Percentiles rank a stretch among this genome's conserved stretches.
Conservation (phyloP, 2,329 filamentous ascomycete genomes). For the Huntiella decipiens region DNA sequence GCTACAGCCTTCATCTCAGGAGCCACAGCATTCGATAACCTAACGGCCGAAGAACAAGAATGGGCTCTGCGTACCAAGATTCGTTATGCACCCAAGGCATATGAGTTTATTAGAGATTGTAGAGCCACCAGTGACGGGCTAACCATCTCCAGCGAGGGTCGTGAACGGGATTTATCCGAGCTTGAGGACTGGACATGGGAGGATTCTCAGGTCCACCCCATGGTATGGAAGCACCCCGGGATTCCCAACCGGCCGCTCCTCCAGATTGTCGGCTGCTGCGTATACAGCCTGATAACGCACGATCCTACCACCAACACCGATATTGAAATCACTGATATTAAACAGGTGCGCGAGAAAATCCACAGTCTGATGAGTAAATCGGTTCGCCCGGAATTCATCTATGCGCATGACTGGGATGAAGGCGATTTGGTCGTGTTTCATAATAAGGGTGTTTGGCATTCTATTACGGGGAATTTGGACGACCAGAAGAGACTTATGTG, state of each 20-base stretch:
- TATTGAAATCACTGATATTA: slow-evolving; percentile 7
- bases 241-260: slow-evolving; percentile 3
- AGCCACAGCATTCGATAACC: slow-evolving; percentile 9
- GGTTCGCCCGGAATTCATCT: slow-evolving; percentile 16
- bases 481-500: slow-evolving; percentile 16
- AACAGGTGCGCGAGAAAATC: slow-evolving; percentile 7
- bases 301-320: slow-evolving; percentile 5
- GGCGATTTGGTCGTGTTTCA: slow-evolving; percentile 18
- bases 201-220: slow-evolving; percentile 9
- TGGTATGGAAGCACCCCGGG: slow-evolving; percentile 10
- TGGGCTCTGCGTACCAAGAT: slow-evolving; percentile 10
- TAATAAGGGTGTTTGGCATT: slow-evolving; percentile 18
- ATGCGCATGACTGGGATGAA: slow-evolving; percentile 17
- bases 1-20: slow-evolving; percentile 10
- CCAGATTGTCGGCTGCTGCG: slow-evolving; percentile 10
- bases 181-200: slow-evolving; percentile 8
- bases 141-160: slow-evolving; percentile 6
- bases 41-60: slow-evolving; percentile 7
- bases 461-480: slow-evolving; percentile 16
- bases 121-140: slow-evolving; percentile 7
- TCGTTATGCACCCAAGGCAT: slow-evolving; percentile 8
- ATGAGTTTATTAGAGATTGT: slow-evolving; percentile 10
- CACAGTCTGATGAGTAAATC: slow-evolving; percentile 12
- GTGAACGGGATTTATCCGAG: slow-evolving; percentile 2
- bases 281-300: slow-evolving; percentile 8